Conservation (phyloP, 345 rosid genomes). For the Pugionium cornutum region DNA sequence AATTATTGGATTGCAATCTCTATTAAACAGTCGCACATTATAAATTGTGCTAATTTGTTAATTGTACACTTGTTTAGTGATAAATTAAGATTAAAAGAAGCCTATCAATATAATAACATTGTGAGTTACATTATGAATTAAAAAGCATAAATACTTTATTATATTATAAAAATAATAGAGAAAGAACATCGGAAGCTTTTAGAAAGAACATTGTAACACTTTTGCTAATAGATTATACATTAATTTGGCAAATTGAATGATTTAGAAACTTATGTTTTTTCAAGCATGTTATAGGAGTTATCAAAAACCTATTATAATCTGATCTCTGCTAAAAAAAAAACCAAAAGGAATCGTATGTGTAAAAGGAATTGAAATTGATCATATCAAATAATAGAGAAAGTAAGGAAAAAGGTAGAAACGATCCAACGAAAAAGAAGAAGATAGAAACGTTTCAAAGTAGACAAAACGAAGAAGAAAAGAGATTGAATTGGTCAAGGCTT, state of each 20-base stretch:
- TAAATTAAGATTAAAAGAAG: background rate
- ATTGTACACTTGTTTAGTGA: constrained; percentile 4
- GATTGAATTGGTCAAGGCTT: no score
- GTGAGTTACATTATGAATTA: no score
- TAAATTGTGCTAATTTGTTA: background rate
- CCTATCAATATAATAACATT: constrained; percentile 4
- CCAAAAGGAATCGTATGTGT: background rate
- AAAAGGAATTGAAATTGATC: background rate
- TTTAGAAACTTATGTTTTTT: background rate
- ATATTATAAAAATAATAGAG: constrained; percentile 18
- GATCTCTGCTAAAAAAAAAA: background rate
- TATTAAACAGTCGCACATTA: background rate
- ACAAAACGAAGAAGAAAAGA: no score
- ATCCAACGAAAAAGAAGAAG: no score
- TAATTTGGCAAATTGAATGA: background rate
- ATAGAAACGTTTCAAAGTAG: no score
- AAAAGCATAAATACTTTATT: background rate
- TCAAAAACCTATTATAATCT: background rate
- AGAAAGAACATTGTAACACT: background rate
- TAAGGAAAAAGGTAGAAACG: no score
- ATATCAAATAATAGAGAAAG: constrained; percentile 13
- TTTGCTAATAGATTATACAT: background rate
- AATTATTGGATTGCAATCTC: background rate
- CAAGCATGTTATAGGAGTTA: no score
- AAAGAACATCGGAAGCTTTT: constrained; percentile 35